A percentile compares a stretch with the other conserved stretches of the same genome.
Conservation (phyloP, 768 basidiomycete genomes). For the Suillus cothurnatus region DNA sequence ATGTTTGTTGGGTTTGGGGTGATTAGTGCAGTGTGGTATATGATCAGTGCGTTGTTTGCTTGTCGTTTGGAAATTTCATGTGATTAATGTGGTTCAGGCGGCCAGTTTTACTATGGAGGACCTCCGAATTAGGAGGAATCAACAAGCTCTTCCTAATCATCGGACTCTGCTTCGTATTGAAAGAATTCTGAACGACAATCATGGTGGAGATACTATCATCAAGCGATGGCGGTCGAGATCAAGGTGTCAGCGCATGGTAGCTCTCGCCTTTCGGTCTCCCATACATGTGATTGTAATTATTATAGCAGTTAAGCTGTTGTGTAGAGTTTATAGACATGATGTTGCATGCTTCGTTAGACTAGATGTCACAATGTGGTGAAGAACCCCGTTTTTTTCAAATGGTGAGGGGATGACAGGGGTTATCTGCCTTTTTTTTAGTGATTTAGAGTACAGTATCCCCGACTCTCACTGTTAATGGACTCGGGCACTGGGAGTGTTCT, state of each 20-base stretch:
- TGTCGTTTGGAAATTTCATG: background rate
- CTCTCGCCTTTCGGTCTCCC: background rate
- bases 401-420: too few relatives aligned
- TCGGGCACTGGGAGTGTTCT: too few relatives aligned
- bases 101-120: conserved; percentile 45
- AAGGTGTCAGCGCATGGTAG: background rate
- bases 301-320: background rate
- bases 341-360: background rate
- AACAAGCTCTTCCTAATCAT: background rate
- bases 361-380: background rate
- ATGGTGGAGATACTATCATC: background rate
- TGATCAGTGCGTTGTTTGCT: conserved; percentile 45
- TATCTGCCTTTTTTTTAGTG: too few relatives aligned
- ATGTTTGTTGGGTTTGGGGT: conserved; percentile 64
- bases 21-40: conserved; percentile 63
- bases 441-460: too few relatives aligned
- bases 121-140: conserved; percentile 39
- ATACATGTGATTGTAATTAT: background rate
- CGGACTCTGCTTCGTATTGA: background rate
- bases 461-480: too few relatives aligned
- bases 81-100: conserved; percentile 32
- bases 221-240: background rate
- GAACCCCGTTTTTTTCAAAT: background rate
- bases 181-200: background rate
- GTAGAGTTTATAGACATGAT: background rate